These are phyloP conservation scores for Bruguiera parviflora DNA, from an alignment of 345 rosid genomes.

Conservation along the genomic window DNA sequence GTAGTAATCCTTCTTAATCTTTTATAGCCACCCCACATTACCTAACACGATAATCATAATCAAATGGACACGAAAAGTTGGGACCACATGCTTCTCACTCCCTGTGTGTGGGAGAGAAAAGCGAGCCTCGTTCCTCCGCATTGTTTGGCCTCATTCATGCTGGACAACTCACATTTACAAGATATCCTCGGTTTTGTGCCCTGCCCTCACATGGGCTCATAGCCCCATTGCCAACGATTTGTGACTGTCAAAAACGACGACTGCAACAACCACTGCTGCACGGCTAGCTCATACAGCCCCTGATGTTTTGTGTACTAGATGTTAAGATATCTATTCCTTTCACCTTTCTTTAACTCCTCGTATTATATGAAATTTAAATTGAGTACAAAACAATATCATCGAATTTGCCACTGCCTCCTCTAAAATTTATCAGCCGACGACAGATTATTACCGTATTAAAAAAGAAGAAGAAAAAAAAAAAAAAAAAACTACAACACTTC, in stretches of 20 bases:
- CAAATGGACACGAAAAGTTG: background rate
- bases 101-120: background rate
- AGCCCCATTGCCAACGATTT: constrained; percentile 5
- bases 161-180: constrained; percentile 35
- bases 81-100: background rate
- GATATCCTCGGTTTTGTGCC: constrained; percentile 7
- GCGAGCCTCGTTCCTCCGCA: background rate
- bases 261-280: background rate
- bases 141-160: constrained; percentile 7
- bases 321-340: too few species aligned
- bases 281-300: too few species aligned
- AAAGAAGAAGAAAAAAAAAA: too few species aligned
- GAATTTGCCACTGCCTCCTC: too few species aligned
- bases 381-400: too few species aligned
- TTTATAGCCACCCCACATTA: too few species aligned
- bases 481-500: background rate
- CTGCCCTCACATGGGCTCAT: constrained; percentile 33
- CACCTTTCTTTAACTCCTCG: too few species aligned
- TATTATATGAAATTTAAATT: too few species aligned
- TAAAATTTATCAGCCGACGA: too few species aligned
- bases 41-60: background rate
- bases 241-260: background rate
- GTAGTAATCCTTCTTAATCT: too few species aligned
- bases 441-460: too few species aligned
- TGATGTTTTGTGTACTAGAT: too few species aligned